Evolutionary conservation across 768 basidiomycete genomes (phyloP).

Genomic region (Boletus vinaceobasis): DNA sequence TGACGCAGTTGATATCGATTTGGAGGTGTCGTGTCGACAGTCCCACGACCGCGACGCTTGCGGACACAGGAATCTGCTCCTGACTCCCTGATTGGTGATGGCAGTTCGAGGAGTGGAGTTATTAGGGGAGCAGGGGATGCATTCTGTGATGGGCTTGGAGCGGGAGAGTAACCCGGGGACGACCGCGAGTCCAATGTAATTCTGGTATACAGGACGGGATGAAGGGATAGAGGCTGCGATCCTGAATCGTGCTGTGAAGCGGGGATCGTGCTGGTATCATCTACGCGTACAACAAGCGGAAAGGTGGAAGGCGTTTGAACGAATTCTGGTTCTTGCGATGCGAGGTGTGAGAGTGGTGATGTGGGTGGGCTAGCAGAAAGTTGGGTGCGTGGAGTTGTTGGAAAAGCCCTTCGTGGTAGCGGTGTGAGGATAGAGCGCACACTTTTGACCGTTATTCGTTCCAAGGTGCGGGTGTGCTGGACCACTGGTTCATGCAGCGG

Average conservation of each 20-base stretch:
- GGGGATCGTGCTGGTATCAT: conserved; percentile 32
- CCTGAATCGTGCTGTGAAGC: conserved; percentile 37
- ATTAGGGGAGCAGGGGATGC: conserved; percentile 6
- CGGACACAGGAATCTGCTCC: conserved; percentile 1
- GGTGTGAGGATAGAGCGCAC: conserved; percentile 14
- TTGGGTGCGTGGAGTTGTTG: conserved; percentile 4
- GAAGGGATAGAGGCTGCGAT: conserved; percentile 27
- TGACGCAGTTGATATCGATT: conserved; percentile 31
- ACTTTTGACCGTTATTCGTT: conserved; percentile 13
- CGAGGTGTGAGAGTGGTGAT: conserved; percentile 22
- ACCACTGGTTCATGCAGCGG: conserved; percentile 27
- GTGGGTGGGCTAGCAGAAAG: conserved; percentile 21
- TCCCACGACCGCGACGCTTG: conserved; percentile 10
- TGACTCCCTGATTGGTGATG: conserved; percentile 8
- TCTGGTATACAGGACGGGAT: conserved; percentile 37
- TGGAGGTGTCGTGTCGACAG: not conserved
- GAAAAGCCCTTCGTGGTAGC: conserved; percentile 3
- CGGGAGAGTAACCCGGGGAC: conserved; percentile 1
- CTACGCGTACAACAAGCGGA: conserved; percentile 29
- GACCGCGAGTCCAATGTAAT: conserved; percentile 31
- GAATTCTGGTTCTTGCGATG: conserved; percentile 45
- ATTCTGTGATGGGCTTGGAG: conserved; percentile 3
- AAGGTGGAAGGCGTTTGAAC: conserved; percentile 46
- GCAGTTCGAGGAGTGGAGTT: conserved; percentile 6
- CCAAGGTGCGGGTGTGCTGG: conserved; percentile 18